Evolutionary conservation across 2,329 filamentous ascomycete species (phyloP).

Genomic region (Fusarium sulawesiense): DNA sequence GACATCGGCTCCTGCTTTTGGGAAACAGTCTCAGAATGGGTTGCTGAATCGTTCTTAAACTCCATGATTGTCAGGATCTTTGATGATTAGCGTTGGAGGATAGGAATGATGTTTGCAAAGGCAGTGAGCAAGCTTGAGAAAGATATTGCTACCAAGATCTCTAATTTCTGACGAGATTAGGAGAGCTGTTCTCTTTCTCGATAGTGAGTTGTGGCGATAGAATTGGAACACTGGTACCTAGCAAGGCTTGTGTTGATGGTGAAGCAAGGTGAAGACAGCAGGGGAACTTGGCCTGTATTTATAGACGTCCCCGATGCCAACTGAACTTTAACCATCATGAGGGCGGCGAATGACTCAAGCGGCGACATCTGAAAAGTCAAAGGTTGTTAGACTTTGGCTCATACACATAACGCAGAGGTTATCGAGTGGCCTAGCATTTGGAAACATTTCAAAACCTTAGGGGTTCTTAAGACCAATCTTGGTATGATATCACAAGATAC

Average conservation of each 20-base stretch:
- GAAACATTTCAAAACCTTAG: neutral
- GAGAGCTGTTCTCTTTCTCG: neutral
- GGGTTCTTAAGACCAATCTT: fast-evolving
- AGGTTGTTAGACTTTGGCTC: neutral
- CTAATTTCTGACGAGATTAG: too few species aligned
- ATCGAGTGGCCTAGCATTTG: neutral
- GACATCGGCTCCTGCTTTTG: neutral
- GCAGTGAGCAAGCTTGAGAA: neutral
- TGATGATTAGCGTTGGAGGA: fast-evolving
- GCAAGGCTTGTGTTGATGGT: neutral
- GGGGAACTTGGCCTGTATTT: neutral
- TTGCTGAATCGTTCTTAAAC: neutral
- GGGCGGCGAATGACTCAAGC: fast-evolving
- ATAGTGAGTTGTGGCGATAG: neutral
- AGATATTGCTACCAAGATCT: too few species aligned
- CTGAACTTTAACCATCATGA: neutral
- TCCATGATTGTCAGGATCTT: neutral
- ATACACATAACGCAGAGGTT: neutral
- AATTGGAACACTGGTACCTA: neutral
- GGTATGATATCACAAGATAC: fast-evolving
- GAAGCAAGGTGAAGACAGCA: fast-evolving
- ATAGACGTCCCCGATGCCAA: neutral
- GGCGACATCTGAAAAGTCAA: neutral
- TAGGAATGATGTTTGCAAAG: neutral
- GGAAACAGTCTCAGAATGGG: neutral